Conservation (phyloP, 257 asterid species). For the Avicennia marina region DNA sequence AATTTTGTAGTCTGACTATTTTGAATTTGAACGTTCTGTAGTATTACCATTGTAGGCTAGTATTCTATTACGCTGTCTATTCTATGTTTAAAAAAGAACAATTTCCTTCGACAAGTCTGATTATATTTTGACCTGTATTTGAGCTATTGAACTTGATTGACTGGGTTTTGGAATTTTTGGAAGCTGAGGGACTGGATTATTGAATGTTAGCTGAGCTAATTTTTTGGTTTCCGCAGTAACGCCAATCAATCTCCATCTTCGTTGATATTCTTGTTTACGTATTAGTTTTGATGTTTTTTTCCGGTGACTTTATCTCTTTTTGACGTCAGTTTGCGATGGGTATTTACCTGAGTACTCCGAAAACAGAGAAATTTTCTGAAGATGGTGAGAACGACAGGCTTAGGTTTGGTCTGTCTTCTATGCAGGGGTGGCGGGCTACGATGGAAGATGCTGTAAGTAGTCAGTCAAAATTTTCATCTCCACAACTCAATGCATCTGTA, state of each 20-base stretch:
- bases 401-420: slow-evolving; percentile 72
- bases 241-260: neutral
- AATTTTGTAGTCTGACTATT: neutral
- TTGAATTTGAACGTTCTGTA: slow-evolving; percentile 5
- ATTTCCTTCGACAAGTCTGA: neutral
- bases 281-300: neutral
- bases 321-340: slow-evolving; percentile 69
- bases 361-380: slow-evolving; percentile 80
- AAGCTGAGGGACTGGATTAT: neutral
- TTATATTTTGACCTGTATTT: neutral
- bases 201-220: neutral
- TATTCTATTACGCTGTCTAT: neutral
- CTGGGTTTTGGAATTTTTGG: neutral
- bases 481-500: neutral
- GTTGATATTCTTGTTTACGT: slow-evolving; percentile 2
- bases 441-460: slow-evolving; percentile 96
- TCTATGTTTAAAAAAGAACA: neutral
- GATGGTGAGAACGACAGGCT: slow-evolving; percentile 70
- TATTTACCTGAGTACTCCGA: slow-evolving; percentile 80
- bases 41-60: neutral
- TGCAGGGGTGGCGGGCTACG: slow-evolving; percentile 99
- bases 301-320: slow-evolving; percentile 10
- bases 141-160: neutral
- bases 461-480: slow-evolving; percentile 10
- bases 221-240: neutral